Base-by-base conservation (phyloP, 2,329 filamentous ascomycete genomes). In the Scedosporium boydii region DNA sequence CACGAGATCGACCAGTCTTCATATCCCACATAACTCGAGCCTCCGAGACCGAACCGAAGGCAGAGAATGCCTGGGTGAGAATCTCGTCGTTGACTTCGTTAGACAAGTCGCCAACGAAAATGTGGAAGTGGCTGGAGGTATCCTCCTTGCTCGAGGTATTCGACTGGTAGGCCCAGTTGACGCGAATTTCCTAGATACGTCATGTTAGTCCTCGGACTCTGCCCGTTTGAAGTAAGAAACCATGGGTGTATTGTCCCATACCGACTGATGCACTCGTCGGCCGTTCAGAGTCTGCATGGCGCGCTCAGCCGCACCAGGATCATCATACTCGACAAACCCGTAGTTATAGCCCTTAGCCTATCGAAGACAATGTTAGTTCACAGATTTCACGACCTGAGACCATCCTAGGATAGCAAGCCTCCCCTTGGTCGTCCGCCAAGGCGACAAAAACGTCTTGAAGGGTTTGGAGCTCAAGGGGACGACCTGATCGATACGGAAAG, bases 11-110 rank as follows among this genome's bases (percentile, higher is more conserved):
- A 68, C 95, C 95, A 42, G 95, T 99, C 84, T 99, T 99, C 95
- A 99, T 99, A 75, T 99, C 95, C 95, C 95, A 99, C 95, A 99
- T 99, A 67, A 99, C 95, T 70, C 95, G 92, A 64, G 95, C 95
- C 77, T 99, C 95, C 2, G 95, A 99, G 58, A 99, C 93, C 12
- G 87, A 91, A 48, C 95, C 95, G 74, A 98, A 99, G 55, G 91
- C 91, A 58, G 91, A 96, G 77, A 99, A 99, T 12, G 95, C 95
- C 76, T 97, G 93, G 16, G 89, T 81, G 23, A 99, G 83, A 60
- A 97, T 86, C 72, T 99, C 95, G 70, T 99, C 95, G 70, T 99
- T 99, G 74, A 99, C 95, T 76, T 99, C 95, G 72, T 99, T 99
- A 69, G 93, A 97, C 63, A 99, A 78, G 73, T 99, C 95, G 65